phyloP scores from a whole-genome alignment of 768 basidiomycete genomes.

The Leucosporidium creatinivorum region DNA sequence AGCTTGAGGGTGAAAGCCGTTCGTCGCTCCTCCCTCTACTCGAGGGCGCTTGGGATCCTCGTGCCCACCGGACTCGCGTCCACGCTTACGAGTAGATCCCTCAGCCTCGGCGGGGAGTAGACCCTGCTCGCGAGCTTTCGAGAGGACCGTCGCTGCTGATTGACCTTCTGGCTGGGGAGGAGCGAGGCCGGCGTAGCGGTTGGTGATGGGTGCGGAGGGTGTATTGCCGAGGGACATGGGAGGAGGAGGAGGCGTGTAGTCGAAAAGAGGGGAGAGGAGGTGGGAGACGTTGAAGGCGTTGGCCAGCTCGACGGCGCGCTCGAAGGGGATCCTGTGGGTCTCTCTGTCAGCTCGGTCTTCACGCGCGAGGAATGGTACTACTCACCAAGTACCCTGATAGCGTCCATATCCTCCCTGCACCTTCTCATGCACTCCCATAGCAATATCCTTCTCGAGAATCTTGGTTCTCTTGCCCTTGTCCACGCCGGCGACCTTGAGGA shows the following conservation, averaged over 20 bases:
- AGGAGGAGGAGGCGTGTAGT: conserved; percentile 42
- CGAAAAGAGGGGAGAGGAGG: conserved; percentile 81
- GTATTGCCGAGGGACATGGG: conserved; percentile 14
- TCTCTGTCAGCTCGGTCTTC: not conserved
- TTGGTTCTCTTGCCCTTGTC: conserved; percentile 95
- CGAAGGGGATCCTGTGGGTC: conserved; percentile 80
- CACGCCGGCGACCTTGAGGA: conserved; percentile 95
- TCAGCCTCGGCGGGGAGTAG: conserved; percentile 2
- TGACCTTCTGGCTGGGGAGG: conserved; percentile 11
- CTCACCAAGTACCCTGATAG: conserved; percentile 97
- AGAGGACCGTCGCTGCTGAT: conserved; percentile 9
- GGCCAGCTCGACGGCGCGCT: conserved; percentile 86
- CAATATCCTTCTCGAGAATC: conserved; percentile 87
- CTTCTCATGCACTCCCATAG: conserved; percentile 65
- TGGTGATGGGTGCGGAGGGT: not conserved
- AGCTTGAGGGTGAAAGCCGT: not conserved
- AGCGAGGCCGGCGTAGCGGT: conserved; percentile 12
- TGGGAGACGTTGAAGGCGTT: conserved; percentile 83
- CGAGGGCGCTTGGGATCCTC: conserved; percentile 23
- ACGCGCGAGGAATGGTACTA: not conserved
- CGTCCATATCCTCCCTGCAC: conserved; percentile 99
- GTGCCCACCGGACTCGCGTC: conserved; percentile 10
- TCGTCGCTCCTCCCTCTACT: conserved; percentile 2
- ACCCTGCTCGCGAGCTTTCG: conserved; percentile 26
- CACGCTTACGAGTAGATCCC: conserved; percentile 13